Evolutionary conservation across 1,139 yeast species (phyloP), one percentile per base, ranked within the genome.

Genomic region (Zygosaccharomyces pseudobailii): DNA sequence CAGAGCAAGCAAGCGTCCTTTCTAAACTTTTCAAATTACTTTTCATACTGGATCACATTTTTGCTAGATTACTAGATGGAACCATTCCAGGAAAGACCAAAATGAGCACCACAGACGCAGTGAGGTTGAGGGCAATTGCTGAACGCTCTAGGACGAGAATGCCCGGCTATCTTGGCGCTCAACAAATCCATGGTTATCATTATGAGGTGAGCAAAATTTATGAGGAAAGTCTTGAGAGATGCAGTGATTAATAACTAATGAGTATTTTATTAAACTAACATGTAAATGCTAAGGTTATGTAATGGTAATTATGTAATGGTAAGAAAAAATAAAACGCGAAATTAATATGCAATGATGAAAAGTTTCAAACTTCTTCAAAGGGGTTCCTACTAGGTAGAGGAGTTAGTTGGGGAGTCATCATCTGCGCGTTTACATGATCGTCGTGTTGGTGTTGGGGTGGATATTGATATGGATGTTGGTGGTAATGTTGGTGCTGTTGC

Each of bases 61-160:
- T 76, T 42, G 65, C 72, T 31, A 63, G 71, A 23, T 54, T 76
- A n/a, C 66, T 72, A 4, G 75, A 71, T 49, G 79, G 79, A 3
- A 42, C 47, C 9, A 56, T 59, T 17, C 61, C 60, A 6, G 66
- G 66, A 7, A 50, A 51, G 10, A 47, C 49, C 13, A 58, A 53
- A 54, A 63, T 54, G 63, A 71, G 66, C 48, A 57, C 62, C 13
- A 79, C 84, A 0, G 81, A 77, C 46, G 55, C 69, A 23, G 75
- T 78, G 3, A 63, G 84, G 47, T 59, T 76, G 36, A 57, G 66
- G 8, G 78, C 81, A 0, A 73, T 78, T 6, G 70, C 74, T 0
- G 70, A 75, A 36, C 61, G 83, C 37, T 61, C 79, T 39, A 61
- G 82, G 45, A 58, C 74, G 19, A 53, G 62, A 35, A 55, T 75